Evolutionary conservation across 176 grass and related monocot species (phyloP), one percentile per base, ranked within the genome.

Genomic region (Metroxylon sagu): DNA sequence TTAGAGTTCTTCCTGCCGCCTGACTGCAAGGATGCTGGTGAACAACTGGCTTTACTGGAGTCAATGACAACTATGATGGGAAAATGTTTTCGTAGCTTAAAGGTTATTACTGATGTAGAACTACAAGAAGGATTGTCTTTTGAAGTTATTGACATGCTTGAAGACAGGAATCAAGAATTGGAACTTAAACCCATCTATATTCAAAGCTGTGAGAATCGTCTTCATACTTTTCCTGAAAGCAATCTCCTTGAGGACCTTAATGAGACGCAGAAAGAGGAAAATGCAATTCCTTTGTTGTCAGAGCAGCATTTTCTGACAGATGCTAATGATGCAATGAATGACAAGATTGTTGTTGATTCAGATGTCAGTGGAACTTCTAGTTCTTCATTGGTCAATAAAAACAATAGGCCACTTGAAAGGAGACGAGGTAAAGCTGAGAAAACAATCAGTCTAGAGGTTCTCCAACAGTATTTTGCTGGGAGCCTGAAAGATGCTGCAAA

Each of bases 351-450:
- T 48, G 62, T 56, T 55, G 83, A 77, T 35, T 60, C 56, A 66
- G 80, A 74, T 74, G 67, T 74, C 51, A 87, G 69, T 1, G 77
- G 68, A n/a, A 39, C 71, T 62, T 74, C 71, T 70, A 72, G 74
- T 88, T 79, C 86, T 48, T 75, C 69, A 8, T 49, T 80, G 28
- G 61, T 74, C 83, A 61, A 65, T 62, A 97, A 91, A 77, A 82
- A 54, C 6, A 56, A 72, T 19, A 79, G 69, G 19, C 48, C 62
- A 68, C 62, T 68, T 79, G 83, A 81, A 76, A 97, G 79, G 64
- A 97, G 76, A 77, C 70, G 84, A 21, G 92, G 87, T 31, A 97
- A 97, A 66, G 92, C 92, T 78, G 92, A 97, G 79, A 97, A 97
- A 70, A 88, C 79, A 61, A 88, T 90, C 50, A 91, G 87, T 65